phyloP scores from a whole-genome alignment of 73 alveolate genomes.

The Paraurostyla sp. region DNA sequence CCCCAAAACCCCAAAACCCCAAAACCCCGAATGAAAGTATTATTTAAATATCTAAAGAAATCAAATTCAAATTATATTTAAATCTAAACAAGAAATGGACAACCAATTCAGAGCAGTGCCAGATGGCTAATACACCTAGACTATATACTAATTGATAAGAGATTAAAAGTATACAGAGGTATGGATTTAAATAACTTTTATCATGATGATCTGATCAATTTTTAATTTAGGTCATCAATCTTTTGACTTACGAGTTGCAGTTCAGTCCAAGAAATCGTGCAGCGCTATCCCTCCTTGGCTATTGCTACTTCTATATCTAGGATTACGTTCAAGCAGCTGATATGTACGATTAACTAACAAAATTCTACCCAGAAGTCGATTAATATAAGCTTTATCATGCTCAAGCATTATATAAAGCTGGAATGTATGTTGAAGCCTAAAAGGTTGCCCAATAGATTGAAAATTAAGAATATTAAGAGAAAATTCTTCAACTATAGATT shows the following conservation, averaged over 20 bases:
- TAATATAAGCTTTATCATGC: conserved; percentile 82
- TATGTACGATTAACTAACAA: conserved; percentile 91
- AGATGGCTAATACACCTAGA: conserved; percentile 92
- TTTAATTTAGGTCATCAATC: conserved; percentile 67
- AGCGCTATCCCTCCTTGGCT: conserved; percentile 95
- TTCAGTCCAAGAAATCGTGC: conserved; percentile 91
- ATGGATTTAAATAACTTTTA: background rate
- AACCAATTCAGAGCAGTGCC: conserved; percentile 80
- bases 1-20: conserved; percentile 72
- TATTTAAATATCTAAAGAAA: conserved; percentile 16
- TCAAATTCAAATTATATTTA: conserved; percentile 46
- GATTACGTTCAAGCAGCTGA: conserved; percentile 94
- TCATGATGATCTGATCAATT: background rate
- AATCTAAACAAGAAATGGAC: conserved; percentile 48
- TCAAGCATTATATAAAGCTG: conserved; percentile 81
- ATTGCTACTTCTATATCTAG: conserved; percentile 94
- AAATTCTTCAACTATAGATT: conserved; percentile 84
- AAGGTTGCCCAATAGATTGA: conserved; percentile 87
- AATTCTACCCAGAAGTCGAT: conserved; percentile 84
- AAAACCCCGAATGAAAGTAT: conserved; percentile 17
- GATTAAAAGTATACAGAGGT: conserved; percentile 87
- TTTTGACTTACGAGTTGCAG: conserved; percentile 86
- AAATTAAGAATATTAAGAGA: conserved; percentile 79
- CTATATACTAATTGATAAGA: conserved; percentile 82
- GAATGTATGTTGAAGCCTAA: conserved; percentile 89